phyloP scores from a whole-genome alignment of 1,284 basidiomycete species.

The Inonotus obliquus region DNA sequence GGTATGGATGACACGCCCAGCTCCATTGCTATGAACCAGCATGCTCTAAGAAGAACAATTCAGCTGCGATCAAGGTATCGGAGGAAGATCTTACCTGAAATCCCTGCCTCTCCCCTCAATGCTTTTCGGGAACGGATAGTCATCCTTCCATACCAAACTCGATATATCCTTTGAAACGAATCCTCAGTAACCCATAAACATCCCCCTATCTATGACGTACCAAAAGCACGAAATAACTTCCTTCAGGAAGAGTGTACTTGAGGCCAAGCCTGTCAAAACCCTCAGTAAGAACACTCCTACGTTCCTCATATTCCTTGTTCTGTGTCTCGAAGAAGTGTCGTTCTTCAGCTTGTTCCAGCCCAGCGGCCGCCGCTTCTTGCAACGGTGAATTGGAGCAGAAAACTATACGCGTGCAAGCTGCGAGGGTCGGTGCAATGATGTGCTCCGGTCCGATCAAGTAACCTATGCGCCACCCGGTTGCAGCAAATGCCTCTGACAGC shows the following conservation, averaged over 20 bases:
- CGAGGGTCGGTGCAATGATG: constrained; percentile 83
- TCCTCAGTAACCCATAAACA: background rate
- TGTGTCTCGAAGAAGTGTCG: constrained; percentile 82
- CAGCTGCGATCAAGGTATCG: background rate
- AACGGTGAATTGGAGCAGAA: constrained; percentile 92
- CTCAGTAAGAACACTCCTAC: constrained; percentile 68
- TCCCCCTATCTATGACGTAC: constrained; percentile 32
- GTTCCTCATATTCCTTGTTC: constrained; percentile 73
- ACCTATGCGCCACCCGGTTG: constrained; percentile 97
- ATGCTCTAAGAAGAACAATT: constrained; percentile 46
- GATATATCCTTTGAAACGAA: constrained; percentile 66
- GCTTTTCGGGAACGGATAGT: constrained; percentile 77
- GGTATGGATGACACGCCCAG: constrained; percentile 90
- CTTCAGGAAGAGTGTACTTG: constrained; percentile 84
- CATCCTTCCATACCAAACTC: constrained; percentile 74
- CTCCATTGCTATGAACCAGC: constrained; percentile 89
- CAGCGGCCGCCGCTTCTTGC: constrained; percentile 88
- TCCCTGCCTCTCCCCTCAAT: constrained; percentile 82
- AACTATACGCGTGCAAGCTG: constrained; percentile 90
- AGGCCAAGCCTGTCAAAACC: constrained; percentile 85
- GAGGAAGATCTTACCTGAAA: constrained; percentile 59
- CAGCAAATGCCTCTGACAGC: constrained; percentile 84
- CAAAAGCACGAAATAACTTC: constrained; percentile 86
- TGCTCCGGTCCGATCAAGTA: constrained; percentile 89
- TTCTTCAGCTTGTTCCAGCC: constrained; percentile 72